A percentile compares a stretch with the other conserved stretches of the same genome.
phyloP scores from a whole-genome alignment of 2,329 filamentous ascomycete genomes.

The Fusarium illudens region DNA sequence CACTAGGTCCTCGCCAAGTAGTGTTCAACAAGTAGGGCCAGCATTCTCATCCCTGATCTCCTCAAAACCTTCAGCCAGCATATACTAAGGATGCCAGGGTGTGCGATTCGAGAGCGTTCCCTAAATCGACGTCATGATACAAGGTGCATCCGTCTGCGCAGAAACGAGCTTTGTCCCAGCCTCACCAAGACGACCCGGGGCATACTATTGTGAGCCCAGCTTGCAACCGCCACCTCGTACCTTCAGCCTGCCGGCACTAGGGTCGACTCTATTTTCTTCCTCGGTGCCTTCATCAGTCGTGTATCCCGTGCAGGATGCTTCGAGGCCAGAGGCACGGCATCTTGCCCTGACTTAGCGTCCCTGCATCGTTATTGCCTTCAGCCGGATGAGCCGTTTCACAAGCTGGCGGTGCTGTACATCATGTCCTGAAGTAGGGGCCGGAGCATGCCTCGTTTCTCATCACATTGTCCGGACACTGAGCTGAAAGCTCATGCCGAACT shows the following conservation, averaged over 20 bases:
- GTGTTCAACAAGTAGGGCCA: conserved; percentile 19
- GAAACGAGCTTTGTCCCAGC: conserved; percentile 15
- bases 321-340: conserved; percentile 32
- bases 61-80: conserved; percentile 12
- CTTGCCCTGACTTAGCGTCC: conserved; percentile 19
- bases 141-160: conserved; percentile 18
- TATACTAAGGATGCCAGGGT: conserved; percentile 13
- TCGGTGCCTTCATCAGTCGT: conserved; percentile 19
- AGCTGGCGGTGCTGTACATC: conserved; percentile 14
- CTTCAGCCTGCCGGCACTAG: conserved; percentile 7
- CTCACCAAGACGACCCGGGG: conserved; percentile 7
- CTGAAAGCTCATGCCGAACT: conserved; percentile 7
- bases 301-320: conserved; percentile 21
- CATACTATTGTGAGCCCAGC: conserved; percentile 13
- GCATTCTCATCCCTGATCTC: conserved; percentile 7
- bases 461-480: conserved; percentile 5
- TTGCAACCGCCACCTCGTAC: conserved; percentile 39
- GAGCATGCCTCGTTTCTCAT: not conserved
- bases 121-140: conserved; percentile 20
- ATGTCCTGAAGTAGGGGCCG: not conserved
- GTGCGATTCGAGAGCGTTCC: conserved; percentile 20
- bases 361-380: conserved; percentile 24
- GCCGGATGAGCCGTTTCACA: conserved; percentile 31
- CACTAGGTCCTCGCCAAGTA: conserved; percentile 26
- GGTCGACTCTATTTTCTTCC: conserved; percentile 13